phyloP scores from a whole-genome alignment of 371 early-diverging fungal species.

The Mycotypha africana region DNA sequence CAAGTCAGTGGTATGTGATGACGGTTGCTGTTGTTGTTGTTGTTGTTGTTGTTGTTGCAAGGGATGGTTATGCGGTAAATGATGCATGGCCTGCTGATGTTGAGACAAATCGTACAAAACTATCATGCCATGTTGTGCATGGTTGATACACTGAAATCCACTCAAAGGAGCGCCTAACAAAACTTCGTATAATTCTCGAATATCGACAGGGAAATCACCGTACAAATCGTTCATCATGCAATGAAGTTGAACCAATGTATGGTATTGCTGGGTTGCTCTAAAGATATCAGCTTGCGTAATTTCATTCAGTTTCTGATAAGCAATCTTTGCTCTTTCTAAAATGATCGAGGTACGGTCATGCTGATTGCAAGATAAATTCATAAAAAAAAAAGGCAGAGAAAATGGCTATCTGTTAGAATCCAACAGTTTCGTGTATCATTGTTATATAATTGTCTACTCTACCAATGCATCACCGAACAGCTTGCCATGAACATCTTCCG shows the following conservation, averaged over 20 bases:
- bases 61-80: no score
- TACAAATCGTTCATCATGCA: slow-evolving; percentile 24
- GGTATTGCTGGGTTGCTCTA: slow-evolving; percentile 2
- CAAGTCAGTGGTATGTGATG: no score
- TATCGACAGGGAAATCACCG: slow-evolving; percentile 13
- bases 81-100: no score
- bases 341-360: slow-evolving; percentile 12
- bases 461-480: slow-evolving; percentile 40
- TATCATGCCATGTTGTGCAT: slow-evolving; percentile 17
- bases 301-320: slow-evolving; percentile 21
- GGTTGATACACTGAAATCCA: slow-evolving; percentile 20
- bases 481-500: slow-evolving; percentile 32
- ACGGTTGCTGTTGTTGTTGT: no score
- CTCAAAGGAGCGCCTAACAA: slow-evolving; percentile 6
- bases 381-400: no score
- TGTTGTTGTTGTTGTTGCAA: no score
- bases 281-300: slow-evolving; percentile 17
- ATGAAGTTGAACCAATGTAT: slow-evolving; percentile 21
- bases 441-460: background rate
- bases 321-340: slow-evolving; percentile 20
- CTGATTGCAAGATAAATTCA: background rate
- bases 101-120: background rate
- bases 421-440: background rate
- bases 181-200: slow-evolving; percentile 16
- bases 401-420: background rate